Evolutionary conservation across 352 stramenopile genomes (phyloP), one percentile per base, ranked within the genome.

Genomic region (Pythium brachiatum): DNA sequence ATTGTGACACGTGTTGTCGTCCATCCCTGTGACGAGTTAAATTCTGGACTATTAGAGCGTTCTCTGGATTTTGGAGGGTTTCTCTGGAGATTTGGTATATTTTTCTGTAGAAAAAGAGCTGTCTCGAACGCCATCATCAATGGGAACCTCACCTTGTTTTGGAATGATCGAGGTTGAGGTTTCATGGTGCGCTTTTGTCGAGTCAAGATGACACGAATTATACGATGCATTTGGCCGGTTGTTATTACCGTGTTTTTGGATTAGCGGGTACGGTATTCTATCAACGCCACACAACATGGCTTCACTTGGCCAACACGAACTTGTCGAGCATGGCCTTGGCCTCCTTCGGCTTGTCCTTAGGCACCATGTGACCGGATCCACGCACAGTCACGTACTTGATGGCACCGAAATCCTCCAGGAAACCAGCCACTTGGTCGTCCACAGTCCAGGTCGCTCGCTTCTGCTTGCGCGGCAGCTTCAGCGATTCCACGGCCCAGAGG

Each of bases 361-460:
- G 83, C 18, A 90, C 83, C 71, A 92, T 79, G 66, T 90, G 83
- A 38, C 87, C 87, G 1, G 79, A 73, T 31, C 80, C 85, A 18
- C 79, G 72, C 64, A 94, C 83, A 12, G 84, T 96, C 21, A 90
- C 46, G 69, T 88, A 95, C 6, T 62, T 67, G 3, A 92, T 26
- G 25, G 60, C 61, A 15, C 81, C 60, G 57, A 88, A 92, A 29
- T 79, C 72, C 6, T 83, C 72, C 3, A 86, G 57, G 57, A 86
- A 78, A n/a, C 83, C 83, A 31, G 65, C 83, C 47, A 81, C 71
- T 60, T 92, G 83, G 16, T 57, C 47, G 7, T 43, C 43, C 11
- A 64, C 53, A 26, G 34, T 60, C 70, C 66, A 74, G 9, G 39
- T 18, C 34, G 20, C 9, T n/a, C 60, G 59, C n/a, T 38, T 20